Conservation (phyloP, 1,284 basidiomycete genomes). For the Coniferiporia weirii region DNA sequence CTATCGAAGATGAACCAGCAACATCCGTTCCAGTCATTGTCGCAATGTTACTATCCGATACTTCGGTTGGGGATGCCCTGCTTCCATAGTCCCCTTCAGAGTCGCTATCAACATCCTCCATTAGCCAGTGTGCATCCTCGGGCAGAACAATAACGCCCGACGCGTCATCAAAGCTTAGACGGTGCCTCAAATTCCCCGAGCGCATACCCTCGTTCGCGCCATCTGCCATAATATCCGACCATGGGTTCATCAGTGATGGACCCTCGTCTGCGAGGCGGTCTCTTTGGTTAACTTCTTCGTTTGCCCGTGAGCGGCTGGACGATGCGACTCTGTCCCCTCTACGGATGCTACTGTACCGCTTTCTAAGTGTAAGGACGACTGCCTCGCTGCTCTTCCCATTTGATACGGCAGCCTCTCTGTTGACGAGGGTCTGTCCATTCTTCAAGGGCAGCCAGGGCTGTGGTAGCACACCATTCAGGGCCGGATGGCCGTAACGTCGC, state of each 20-base stretch:
- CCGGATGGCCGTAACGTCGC: slow-evolving; percentile 86
- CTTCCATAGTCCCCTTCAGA: slow-evolving; percentile 32
- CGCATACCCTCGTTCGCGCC: slow-evolving; percentile 23
- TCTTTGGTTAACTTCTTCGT: background rate
- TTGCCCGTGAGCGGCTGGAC: slow-evolving; percentile 5
- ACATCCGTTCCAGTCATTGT: slow-evolving; percentile 9
- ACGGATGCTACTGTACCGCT: slow-evolving; percentile 52
- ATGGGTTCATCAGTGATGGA: slow-evolving; percentile 40
- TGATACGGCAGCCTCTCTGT: slow-evolving; percentile 38
- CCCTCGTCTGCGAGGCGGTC: slow-evolving; percentile 4
- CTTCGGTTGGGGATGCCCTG: slow-evolving; percentile 7
- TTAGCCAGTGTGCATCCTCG: slow-evolving; percentile 68
- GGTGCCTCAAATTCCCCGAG: slow-evolving; percentile 38
- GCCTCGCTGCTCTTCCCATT: slow-evolving; percentile 43
- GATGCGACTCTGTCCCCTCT: slow-evolving; percentile 28
- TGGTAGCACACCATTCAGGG: slow-evolving; percentile 81
- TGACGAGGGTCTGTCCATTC: slow-evolving; percentile 67
- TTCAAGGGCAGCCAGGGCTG: slow-evolving; percentile 88
- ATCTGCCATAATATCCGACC: slow-evolving; percentile 40
- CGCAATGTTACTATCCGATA: slow-evolving; percentile 9
- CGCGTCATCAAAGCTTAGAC: slow-evolving; percentile 72
- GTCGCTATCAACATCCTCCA: slow-evolving; percentile 41
- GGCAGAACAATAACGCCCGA: slow-evolving; percentile 83
- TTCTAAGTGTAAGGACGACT: slow-evolving; percentile 70
- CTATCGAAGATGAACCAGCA: background rate